Evolutionary conservation across 768 basidiomycete species (phyloP).

Genomic region (Lyophyllum decastes): DNA sequence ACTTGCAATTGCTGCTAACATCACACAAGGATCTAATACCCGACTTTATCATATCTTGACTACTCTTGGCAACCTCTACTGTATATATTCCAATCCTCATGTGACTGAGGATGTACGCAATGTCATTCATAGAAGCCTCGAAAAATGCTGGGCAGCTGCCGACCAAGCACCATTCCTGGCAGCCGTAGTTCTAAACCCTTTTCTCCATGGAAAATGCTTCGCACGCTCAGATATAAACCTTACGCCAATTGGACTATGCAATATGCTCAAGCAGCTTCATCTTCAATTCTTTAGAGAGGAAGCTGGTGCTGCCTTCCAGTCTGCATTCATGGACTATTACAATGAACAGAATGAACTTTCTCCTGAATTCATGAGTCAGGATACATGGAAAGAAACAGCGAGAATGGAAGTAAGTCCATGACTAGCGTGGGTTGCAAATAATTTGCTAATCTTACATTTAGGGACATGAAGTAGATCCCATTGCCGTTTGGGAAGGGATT

Average conservation of each 20-base stretch:
- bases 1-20: too few relatives aligned
- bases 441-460: too few relatives aligned
- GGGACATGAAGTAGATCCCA: slow-evolving; percentile 14
- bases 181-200: slow-evolving; percentile 16
- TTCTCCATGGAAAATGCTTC: background rate
- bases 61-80: slow-evolving; percentile 30
- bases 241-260: background rate
- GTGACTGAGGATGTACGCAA: slow-evolving; percentile 11
- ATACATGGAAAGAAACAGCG: background rate
- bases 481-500: slow-evolving; percentile 20
- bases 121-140: slow-evolving; percentile 16
- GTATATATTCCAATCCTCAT: slow-evolving; percentile 19
- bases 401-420: too few relatives aligned
- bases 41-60: slow-evolving; percentile 34
- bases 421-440: too few relatives aligned
- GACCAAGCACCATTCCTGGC: slow-evolving; percentile 26
- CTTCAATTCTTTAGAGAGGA: slow-evolving; percentile 1
- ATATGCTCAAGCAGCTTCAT: slow-evolving; percentile 6
- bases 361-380: slow-evolving; percentile 2
- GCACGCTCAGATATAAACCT: background rate
- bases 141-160: slow-evolving; percentile 18
- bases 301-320: background rate
- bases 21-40: slow-evolving; percentile 24
- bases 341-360: slow-evolving; percentile 11
- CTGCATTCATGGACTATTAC: slow-evolving; percentile 9